phyloP scores from a whole-genome alignment of 352 stramenopile genomes.

The Pythium aristosporum region DNA sequence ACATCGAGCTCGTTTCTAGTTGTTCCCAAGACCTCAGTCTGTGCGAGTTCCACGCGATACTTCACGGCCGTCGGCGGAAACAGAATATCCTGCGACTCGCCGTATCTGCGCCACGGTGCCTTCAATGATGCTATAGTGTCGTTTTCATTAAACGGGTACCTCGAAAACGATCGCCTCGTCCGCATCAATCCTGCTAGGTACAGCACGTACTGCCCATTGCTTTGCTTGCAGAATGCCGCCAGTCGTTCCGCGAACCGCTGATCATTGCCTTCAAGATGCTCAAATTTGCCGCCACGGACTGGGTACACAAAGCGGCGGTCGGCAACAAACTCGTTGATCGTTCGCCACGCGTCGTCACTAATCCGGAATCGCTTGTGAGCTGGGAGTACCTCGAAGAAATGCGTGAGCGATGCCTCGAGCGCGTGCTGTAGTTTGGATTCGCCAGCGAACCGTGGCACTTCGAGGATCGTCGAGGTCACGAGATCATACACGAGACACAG shows the following conservation, averaged over 20 bases:
- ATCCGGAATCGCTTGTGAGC: conserved; percentile 1
- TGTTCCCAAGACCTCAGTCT: not conserved
- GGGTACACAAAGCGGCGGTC: conserved; percentile 1
- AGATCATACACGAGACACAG: conserved; percentile 14
- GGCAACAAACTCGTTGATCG: conserved; percentile 1
- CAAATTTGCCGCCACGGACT: not conserved
- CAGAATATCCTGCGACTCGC: not conserved
- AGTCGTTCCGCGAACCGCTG: not conserved
- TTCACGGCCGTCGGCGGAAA: not conserved
- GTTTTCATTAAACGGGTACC: not conserved
- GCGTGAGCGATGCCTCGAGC: not conserved
- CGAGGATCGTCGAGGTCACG: not conserved
- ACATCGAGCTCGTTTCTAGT: not conserved
- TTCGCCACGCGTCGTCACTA: conserved; percentile 1
- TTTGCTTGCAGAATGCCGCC: conserved; percentile 2
- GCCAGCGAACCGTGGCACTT: conserved; percentile 5
- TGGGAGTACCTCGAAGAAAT: not conserved
- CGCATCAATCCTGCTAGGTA: not conserved
- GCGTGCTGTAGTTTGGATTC: not conserved
- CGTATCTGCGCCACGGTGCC: not conserved
- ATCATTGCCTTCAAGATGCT: not conserved
- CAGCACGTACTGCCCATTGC: not conserved
- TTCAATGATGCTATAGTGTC: not conserved
- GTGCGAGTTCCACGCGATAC: not conserved
- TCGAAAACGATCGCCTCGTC: not conserved